Percentiles rank a stretch among this genome's conserved stretches.
Conservation (phyloP, 331 rosid species). For the Rosa hybrid region DNA sequence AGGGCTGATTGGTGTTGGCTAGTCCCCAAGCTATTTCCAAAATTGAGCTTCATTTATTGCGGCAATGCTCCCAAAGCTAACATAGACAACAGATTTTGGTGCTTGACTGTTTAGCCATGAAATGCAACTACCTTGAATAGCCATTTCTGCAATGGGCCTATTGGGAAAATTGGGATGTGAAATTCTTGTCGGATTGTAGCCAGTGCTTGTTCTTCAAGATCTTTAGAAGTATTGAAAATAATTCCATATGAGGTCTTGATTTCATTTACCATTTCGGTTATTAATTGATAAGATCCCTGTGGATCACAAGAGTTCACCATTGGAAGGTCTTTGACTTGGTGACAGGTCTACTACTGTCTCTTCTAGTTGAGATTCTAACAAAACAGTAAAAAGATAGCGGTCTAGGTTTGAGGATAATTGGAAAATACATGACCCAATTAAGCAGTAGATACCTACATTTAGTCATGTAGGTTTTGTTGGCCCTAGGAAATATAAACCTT, state of each 20-base stretch:
- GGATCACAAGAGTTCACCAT: constrained; percentile 26
- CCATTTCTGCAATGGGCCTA: constrained; percentile 19
- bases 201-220: constrained; percentile 18
- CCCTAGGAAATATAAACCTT: neutral
- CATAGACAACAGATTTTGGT: constrained; percentile 15
- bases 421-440: neutral
- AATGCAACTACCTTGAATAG: constrained; percentile 16
- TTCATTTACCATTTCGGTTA: constrained; percentile 19
- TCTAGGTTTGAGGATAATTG: neutral
- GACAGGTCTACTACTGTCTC: constrained; percentile 43
- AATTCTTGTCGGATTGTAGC: constrained; percentile 2
- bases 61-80: constrained; percentile 15
- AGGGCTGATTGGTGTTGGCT: constrained; percentile 35
- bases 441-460: neutral
- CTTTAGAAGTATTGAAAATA: constrained; percentile 24
- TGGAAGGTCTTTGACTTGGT: constrained; percentile 57
- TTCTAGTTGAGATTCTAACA: constrained; percentile 42
- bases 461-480: neutral
- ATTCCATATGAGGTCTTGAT: constrained; percentile 8
- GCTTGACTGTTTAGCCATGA: constrained; percentile 12
- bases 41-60: constrained; percentile 13
- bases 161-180: constrained; percentile 4
- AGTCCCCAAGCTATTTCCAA: constrained; percentile 44
- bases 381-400: neutral
- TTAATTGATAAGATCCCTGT: constrained; percentile 23